phyloP scores from a whole-genome alignment of 352 stramenopile species.

The Pythium plurisporium region DNA sequence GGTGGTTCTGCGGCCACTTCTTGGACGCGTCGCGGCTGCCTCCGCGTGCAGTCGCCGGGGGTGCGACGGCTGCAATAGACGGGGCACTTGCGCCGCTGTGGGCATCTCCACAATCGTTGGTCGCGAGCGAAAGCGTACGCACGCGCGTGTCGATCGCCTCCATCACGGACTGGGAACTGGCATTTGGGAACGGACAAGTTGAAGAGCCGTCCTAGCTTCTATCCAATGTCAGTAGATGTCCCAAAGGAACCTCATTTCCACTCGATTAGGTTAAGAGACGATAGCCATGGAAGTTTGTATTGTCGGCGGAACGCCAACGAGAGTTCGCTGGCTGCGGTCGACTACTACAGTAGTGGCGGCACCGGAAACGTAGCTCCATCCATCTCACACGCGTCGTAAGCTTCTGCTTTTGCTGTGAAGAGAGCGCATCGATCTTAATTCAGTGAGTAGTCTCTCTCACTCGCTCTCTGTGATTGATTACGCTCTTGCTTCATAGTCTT shows the following conservation, averaged over 20 bases:
- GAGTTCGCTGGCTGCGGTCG: no score
- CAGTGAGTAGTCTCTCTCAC: no score
- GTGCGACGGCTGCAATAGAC: background rate
- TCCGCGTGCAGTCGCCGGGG: background rate
- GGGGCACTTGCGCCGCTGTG: background rate
- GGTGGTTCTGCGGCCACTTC: constrained; percentile 56
- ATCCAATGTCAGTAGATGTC: constrained; percentile 4
- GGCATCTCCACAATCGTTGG: background rate
- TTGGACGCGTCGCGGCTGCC: constrained; percentile 2
- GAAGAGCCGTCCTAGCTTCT: constrained; percentile 14
- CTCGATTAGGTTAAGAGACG: no score
- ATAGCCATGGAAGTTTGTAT: background rate
- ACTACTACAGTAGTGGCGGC: no score
- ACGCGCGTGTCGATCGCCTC: background rate
- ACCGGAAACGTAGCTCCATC: no score
- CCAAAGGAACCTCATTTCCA: no score
- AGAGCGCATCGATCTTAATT: no score
- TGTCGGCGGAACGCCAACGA: no score
- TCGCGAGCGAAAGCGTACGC: background rate
- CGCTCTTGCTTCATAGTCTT: background rate
- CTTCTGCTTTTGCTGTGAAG: no score
- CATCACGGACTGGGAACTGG: background rate
- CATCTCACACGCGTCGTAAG: no score
- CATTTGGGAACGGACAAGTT: constrained; percentile 8
- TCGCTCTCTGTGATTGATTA: no score